phyloP scores from a whole-genome alignment of 371 early-diverging fungal species.

The Capillidium heterosporum region DNA sequence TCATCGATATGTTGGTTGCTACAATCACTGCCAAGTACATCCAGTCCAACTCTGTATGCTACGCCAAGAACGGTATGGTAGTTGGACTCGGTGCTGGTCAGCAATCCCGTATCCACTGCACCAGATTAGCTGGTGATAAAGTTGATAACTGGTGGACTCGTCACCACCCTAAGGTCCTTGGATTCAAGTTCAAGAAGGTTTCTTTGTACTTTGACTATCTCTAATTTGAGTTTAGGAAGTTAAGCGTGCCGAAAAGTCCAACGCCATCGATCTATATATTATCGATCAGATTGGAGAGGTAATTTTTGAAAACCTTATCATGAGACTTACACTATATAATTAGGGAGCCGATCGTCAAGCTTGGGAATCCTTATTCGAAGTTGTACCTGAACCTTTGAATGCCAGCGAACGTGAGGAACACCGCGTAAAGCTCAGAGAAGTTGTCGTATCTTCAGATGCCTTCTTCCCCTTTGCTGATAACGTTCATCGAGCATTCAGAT shows the following conservation, averaged over 20 bases:
- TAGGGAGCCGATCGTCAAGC: constrained; percentile 49
- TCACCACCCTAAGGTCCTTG: constrained; percentile 80
- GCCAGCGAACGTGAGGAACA: constrained; percentile 61
- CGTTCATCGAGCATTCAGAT: constrained; percentile 65
- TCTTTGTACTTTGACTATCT: background rate
- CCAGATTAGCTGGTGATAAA: constrained; percentile 95
- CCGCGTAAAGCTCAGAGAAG: constrained; percentile 43
- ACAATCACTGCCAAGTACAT: constrained; percentile 95
- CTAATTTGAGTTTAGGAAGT: constrained; percentile 16
- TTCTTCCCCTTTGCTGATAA: constrained; percentile 98
- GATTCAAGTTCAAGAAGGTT: constrained; percentile 58
- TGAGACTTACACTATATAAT: background rate
- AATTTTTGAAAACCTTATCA: background rate
- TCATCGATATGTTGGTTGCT: constrained; percentile 82
- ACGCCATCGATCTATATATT: constrained; percentile 91
- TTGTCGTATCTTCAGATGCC: constrained; percentile 82
- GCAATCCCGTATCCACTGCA: constrained; percentile 95
- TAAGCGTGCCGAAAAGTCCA: constrained; percentile 90
- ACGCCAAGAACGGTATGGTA: constrained; percentile 95
- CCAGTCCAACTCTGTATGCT: constrained; percentile 94
- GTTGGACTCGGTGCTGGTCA: constrained; percentile 96
- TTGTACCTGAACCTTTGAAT: constrained; percentile 60
- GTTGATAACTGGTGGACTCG: constrained; percentile 96
- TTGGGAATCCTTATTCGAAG: constrained; percentile 64
- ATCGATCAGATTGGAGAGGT: constrained; percentile 61